Base-by-base conservation (phyloP, 108 stramenopile species). In the Cyclotella choctawhatcheeana region DNA sequence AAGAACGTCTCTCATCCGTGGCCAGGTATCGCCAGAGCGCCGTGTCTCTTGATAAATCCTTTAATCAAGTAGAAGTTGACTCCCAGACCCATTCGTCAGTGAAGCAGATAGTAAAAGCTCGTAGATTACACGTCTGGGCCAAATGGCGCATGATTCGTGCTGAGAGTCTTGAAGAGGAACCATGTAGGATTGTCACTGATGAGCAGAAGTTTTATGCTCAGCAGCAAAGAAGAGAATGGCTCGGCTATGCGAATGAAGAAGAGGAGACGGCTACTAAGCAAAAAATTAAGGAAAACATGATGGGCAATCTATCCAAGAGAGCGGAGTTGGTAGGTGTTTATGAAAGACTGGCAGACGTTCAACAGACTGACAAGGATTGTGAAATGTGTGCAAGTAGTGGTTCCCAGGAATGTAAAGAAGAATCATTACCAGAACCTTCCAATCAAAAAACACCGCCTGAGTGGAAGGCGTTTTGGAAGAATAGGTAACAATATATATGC, bases 11-110 rank as follows among this genome's bases (percentile, higher is more conserved):
- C 43, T 62, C 76, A 14, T 87, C 89, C 35, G 74, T 82, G 8
- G 85, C 90, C 24, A 83, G 88, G 58, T 94, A 88, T 58, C 83
- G 93, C 22, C 93, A 92, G 64, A 85, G 84, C 44, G 87, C 87
- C 43, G 51, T 82, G 10, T 51, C 67, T 3, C 51, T 80, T 40
- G 33, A 50, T 34, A 78, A 74, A 12, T 13, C 73, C 66, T 70
- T 58, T 13, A 76, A 43, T 33, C 58, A 47, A 17, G 48, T 75
- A 13, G 67, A 40, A 27, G 43, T 50, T 13, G 74, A 53, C n/a
- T 64, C 62, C 47, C 82, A 84, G 40, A 87, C 88, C 5, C 79
- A 90, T 26, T 40, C 71, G 2, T 90, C 87, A 58, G 91, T 89
- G 5, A 64, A 74, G 45, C 81, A 86, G n/a, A 69, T 94, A 13